These are phyloP conservation scores for Cryoendolithus antarcticus DNA, from an alignment of 2,329 filamentous ascomycete genomes.

Conservation along the genomic window DNA sequence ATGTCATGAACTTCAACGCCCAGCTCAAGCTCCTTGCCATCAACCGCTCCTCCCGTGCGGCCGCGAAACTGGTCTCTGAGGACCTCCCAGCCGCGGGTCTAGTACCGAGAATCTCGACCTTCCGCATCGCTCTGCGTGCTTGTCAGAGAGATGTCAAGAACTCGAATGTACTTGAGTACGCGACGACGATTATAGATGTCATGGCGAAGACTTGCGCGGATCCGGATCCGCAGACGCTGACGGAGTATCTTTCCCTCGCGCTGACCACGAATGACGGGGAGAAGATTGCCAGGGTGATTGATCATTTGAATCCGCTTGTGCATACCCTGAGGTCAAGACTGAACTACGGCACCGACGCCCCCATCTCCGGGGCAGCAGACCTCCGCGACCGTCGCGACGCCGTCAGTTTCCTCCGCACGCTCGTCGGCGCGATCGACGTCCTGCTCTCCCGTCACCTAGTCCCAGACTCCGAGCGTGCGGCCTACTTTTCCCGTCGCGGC, in stretches of 20 bases:
- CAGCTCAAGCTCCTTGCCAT: slow-evolving; percentile 56
- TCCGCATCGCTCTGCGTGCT: slow-evolving; percentile 59
- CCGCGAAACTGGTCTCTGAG: slow-evolving; percentile 43
- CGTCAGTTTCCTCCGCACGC: slow-evolving; percentile 10
- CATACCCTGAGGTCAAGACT: slow-evolving; percentile 12
- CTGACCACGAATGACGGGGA: slow-evolving; percentile 27
- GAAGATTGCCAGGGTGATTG: slow-evolving; percentile 15
- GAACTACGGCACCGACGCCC: slow-evolving; percentile 8
- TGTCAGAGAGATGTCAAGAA: slow-evolving; percentile 71
- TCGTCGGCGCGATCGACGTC: slow-evolving; percentile 19
- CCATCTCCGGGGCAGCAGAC: slow-evolving; percentile 1
- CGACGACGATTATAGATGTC: slow-evolving; percentile 50
- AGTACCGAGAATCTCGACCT: slow-evolving; percentile 36
- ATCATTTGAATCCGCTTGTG: slow-evolving; percentile 13
- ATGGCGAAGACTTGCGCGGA: slow-evolving; percentile 40
- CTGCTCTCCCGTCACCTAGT: slow-evolving; percentile 13
- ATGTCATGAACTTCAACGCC: slow-evolving; percentile 55
- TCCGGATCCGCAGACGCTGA: slow-evolving; percentile 41
- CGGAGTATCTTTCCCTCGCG: slow-evolving; percentile 46
- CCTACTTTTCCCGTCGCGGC: slow-evolving; percentile 12
- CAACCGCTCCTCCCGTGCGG: slow-evolving; percentile 52
- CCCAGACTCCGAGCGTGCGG: slow-evolving; percentile 7
- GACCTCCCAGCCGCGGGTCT: slow-evolving; percentile 19
- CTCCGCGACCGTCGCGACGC: slow-evolving; percentile 8
- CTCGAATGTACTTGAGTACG: slow-evolving; percentile 51